Percentiles rank a stretch among this genome's conserved stretches.
Conservation (phyloP, 2,329 filamentous ascomycete genomes). For the Sarocladiaceae sp. region DNA sequence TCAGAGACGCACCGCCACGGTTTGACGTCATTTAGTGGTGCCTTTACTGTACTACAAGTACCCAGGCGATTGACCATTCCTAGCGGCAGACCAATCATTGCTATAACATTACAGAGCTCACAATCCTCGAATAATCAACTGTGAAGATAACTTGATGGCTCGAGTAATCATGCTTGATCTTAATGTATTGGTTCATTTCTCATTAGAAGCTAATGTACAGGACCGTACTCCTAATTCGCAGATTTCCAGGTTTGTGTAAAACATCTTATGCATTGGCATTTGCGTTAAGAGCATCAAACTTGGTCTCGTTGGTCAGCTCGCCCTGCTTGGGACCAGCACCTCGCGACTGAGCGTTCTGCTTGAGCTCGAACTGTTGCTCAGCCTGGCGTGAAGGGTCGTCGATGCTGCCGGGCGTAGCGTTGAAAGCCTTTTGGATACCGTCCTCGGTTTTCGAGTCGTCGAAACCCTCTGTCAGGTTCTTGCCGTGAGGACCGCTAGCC, state of each 20-base stretch:
- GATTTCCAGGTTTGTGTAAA: not conserved
- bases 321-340: conserved; percentile 23
- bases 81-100: not conserved
- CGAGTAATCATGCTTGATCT: not conserved
- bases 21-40: not conserved
- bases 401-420: conserved; percentile 39
- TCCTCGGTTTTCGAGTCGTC: conserved; percentile 28
- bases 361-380: conserved; percentile 35
- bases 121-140: not conserved
- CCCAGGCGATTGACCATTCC: too few species aligned
- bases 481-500: conserved; percentile 36
- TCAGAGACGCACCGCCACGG: not conserved
- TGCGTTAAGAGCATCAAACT: conserved; percentile 26
- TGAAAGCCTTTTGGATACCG: conserved; percentile 33
- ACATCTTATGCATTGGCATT: conserved; percentile 21
- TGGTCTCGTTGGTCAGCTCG: conserved; percentile 20
- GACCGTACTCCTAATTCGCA: not conserved
- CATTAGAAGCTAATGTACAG: not conserved
- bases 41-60: not conserved
- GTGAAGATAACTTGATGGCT: not conserved
- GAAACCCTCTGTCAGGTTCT: conserved; percentile 36
- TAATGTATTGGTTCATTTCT: not conserved
- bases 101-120: not conserved
- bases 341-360: conserved; percentile 17
- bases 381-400: conserved; percentile 43